Conservation (phyloP, 176 grass and related monocot genomes). For the Eleusine coracana region DNA sequence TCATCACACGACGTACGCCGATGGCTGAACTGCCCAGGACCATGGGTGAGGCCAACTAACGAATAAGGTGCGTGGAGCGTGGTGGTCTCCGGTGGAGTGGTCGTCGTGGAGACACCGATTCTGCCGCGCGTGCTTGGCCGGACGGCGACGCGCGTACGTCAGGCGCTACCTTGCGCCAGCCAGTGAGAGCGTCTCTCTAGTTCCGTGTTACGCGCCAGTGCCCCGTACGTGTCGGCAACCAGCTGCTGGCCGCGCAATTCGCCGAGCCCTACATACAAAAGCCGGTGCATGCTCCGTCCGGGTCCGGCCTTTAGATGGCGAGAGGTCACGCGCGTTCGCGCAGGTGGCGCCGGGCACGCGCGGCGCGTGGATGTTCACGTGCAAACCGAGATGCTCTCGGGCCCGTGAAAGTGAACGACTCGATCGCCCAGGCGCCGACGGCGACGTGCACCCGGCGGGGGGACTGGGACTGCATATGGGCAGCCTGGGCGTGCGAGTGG, state of each 20-base stretch:
- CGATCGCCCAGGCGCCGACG: background rate
- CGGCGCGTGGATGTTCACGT: slow-evolving; percentile 52
- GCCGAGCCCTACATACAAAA: too few species aligned
- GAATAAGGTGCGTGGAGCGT: background rate
- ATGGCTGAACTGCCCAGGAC: too few species aligned
- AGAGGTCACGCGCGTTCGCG: background rate
- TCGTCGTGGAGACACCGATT: too few species aligned
- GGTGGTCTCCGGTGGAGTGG: too few species aligned
- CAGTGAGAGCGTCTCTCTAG: background rate
- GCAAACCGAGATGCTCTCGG: slow-evolving; percentile 4
- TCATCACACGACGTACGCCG: too few species aligned
- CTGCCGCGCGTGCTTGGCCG: too few species aligned
- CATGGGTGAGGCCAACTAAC: background rate
- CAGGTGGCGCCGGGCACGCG: slow-evolving; percentile 32
- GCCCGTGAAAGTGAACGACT: background rate
- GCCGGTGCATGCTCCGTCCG: too few species aligned
- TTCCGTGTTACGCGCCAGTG: background rate
- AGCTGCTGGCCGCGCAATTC: background rate
- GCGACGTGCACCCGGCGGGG: background rate
- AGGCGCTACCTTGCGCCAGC: background rate
- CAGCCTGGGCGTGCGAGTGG: too few species aligned
- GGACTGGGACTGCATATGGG: too few species aligned
- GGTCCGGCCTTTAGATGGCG: background rate
- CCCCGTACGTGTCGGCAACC: slow-evolving; percentile 27
- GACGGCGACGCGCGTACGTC: slow-evolving; percentile 20